These are phyloP conservation scores for Vigna angularis DNA, from an alignment of 306 rosid genomes.

Conservation along the genomic window DNA sequence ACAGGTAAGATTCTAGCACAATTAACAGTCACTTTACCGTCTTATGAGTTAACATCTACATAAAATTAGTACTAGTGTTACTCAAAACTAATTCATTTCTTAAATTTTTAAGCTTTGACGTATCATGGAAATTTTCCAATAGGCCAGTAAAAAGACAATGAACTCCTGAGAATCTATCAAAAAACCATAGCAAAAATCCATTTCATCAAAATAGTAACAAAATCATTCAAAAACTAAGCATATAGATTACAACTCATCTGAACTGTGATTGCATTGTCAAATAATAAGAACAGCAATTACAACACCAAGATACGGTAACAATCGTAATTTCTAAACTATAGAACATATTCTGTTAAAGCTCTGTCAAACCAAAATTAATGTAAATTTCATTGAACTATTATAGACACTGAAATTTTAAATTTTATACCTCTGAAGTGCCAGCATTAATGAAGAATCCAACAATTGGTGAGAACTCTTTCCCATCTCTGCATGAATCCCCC, in stretches of 20 bases:
- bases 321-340: neutral
- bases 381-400: constrained; percentile 9
- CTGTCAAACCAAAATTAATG: neutral
- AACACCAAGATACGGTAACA: constrained; percentile 9
- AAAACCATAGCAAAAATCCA: constrained; percentile 1
- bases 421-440: constrained; percentile 73
- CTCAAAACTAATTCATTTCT: neutral
- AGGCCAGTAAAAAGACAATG: constrained; percentile 15
- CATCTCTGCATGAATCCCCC: constrained; percentile 61
- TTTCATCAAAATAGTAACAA: neutral
- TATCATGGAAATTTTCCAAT: constrained; percentile 10
- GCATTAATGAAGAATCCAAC: constrained; percentile 71
- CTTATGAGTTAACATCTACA: neutral
- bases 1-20: constrained; percentile 9
- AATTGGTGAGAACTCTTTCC: constrained; percentile 82
- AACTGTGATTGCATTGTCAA: constrained; percentile 25
- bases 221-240: constrained; percentile 6
- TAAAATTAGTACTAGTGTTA: neutral
- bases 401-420: constrained; percentile 19
- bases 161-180: constrained; percentile 15
- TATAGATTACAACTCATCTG: constrained; percentile 11
- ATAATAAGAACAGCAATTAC: constrained; percentile 21
- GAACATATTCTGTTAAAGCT: neutral
- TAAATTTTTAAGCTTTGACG: constrained; percentile 5
- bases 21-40: neutral